Evolutionary conservation across 169 alveolate genomes (phyloP), one percentile per base, ranked within the genome.

Genomic region (Plasmodium chabaudi): DNA sequence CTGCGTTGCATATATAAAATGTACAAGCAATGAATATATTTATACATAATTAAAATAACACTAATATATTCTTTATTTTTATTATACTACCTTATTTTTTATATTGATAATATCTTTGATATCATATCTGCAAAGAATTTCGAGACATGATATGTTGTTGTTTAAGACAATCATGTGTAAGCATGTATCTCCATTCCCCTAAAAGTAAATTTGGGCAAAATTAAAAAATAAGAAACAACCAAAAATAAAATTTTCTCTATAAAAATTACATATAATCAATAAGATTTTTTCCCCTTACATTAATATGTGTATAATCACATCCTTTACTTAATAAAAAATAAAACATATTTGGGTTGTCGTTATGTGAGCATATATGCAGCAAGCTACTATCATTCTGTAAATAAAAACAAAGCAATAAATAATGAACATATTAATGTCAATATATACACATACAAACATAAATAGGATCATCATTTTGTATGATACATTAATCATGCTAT

Each of bases 131-230:
- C 90, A 82, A 49, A 82, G 82, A 60, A 82, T 56, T 15, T 82
- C 84, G 27, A 82, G 23, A 19, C 90, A 82, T 27, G 67, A 82
- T 15, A 82, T 10, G 56, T 82, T 82, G 42, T 82, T 82, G 57
- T 82, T 82, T 44, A 82, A 49, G 21, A 70, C 90, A 70, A 82
- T 67, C 13, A 82, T 82, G 44, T 82, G 90, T 21, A 82, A 70
- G 55, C 90, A 82, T 27, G 90, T 67, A 15, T 82, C 90, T 23
- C 90, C 90, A 59, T 82, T 67, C 9, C 51, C 90, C 90, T 82
- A 39, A 21, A 75, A 53, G 42, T 25, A 19, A 47, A 17, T 5
- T 13, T 19, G 27, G 51, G 53, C 5, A 19, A 34, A 19, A 44
- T 10, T 21, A 17, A 21, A 44, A 61, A 17, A 13, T 34, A 15